A percentile compares a stretch with the other conserved stretches of the same genome.
Conservation (phyloP, 805 yeast species). For the Teunomyces atbi region DNA sequence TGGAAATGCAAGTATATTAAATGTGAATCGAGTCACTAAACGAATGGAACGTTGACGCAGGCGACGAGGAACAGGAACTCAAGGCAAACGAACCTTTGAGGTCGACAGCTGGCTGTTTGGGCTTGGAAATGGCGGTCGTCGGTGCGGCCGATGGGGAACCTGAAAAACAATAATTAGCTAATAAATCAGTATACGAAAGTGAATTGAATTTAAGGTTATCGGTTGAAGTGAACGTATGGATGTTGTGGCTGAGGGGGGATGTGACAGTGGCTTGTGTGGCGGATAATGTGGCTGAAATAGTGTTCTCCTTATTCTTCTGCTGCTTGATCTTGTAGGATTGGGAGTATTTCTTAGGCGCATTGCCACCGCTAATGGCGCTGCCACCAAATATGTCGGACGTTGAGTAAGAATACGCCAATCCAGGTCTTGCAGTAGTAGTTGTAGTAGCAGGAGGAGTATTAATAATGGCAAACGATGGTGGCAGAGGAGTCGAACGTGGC, state of each 20-base stretch:
- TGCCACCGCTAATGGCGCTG: neutral
- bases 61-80: slow-evolving; percentile 19
- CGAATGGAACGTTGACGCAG: slow-evolving; percentile 35
- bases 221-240: neutral
- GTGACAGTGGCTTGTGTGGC: neutral
- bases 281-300: neutral
- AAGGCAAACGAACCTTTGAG: neutral
- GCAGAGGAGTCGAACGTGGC: slow-evolving; percentile 5
- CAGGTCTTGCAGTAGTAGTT: slow-evolving; percentile 13
- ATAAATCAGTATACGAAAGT: slow-evolving; percentile 31
- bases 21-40: slow-evolving; percentile 33
- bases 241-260: neutral
- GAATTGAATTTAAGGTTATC: slow-evolving; percentile 19
- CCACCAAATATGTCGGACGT: slow-evolving; percentile 14
- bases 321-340: slow-evolving; percentile 23
- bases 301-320: slow-evolving; percentile 2
- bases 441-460: slow-evolving; percentile 1
- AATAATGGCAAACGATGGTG: slow-evolving; percentile 1
- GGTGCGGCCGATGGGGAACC: slow-evolving; percentile 18
- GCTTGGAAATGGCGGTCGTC: neutral
- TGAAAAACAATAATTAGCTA: slow-evolving; percentile 36
- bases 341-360: slow-evolving; percentile 22
- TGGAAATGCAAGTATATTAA: slow-evolving; percentile 11
- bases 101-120: neutral
- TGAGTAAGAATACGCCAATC: slow-evolving; percentile 18